Conservation (phyloP, 768 basidiomycete species). For the Suillus occidentalis region DNA sequence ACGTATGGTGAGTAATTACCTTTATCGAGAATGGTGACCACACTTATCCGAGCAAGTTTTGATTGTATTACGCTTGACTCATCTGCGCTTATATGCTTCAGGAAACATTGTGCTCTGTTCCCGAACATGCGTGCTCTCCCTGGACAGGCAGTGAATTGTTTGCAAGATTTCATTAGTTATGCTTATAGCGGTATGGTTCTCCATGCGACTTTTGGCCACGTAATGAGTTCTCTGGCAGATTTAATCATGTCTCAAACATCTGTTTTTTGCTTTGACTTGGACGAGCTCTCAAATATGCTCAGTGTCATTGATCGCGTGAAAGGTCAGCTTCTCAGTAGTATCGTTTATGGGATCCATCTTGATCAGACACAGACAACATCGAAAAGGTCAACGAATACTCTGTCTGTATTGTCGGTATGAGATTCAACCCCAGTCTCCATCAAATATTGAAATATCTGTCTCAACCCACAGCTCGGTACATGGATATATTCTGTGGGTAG, state of each 20-base stretch:
- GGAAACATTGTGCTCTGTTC: constrained; percentile 27
- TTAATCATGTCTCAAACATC: constrained; percentile 38
- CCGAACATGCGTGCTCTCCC: constrained; percentile 9
- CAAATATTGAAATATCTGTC: not conserved
- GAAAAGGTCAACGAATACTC: constrained; percentile 8
- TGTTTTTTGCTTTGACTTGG: constrained; percentile 36
- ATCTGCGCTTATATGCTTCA: constrained; percentile 4
- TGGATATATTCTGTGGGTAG: constrained; percentile 9
- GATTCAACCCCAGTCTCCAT: not conserved
- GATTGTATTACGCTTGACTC: not conserved
- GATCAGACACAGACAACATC: constrained; percentile 4
- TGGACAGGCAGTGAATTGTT: not conserved
- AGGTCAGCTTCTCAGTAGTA: constrained; percentile 22
- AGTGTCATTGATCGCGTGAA: constrained; percentile 30
- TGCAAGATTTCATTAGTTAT: constrained; percentile 11
- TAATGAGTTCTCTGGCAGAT: constrained; percentile 28
- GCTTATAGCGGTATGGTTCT: constrained; percentile 9
- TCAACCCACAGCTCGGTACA: constrained; percentile 5
- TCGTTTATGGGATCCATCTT: not conserved
- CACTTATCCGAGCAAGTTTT: not conserved
- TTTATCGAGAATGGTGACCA: not conserved
- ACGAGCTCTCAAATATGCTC: constrained; percentile 39
- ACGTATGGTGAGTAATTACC: not conserved
- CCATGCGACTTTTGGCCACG: not conserved
- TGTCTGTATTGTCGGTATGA: constrained; percentile 11